phyloP scores from a whole-genome alignment of 1,284 basidiomycete species.

The Ceraceosorus guamensis region DNA sequence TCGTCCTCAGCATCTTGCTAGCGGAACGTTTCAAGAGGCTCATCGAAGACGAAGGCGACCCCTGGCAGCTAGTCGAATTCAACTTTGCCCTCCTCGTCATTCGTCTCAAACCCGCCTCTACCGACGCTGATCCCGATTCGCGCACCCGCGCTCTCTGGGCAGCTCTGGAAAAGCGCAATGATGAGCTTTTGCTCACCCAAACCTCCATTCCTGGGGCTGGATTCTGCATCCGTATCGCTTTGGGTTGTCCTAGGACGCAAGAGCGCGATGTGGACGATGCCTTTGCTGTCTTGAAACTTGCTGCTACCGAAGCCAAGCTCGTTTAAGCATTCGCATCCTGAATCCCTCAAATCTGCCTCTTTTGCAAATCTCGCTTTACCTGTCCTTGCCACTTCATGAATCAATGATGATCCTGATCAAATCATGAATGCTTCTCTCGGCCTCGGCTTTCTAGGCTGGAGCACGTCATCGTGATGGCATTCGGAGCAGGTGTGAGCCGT shows the following conservation, averaged over 20 bases:
- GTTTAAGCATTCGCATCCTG: too few relatives aligned
- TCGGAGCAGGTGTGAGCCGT: too few relatives aligned
- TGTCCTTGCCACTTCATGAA: too few relatives aligned
- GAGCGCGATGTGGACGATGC: constrained; percentile 26
- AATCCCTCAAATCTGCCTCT: too few relatives aligned
- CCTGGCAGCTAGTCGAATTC: constrained; percentile 30
- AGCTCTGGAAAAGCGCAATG: constrained; percentile 15
- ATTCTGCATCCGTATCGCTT: constrained; percentile 34
- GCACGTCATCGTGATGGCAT: too few relatives aligned
- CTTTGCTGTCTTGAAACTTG: constrained; percentile 1
- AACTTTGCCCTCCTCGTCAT: constrained; percentile 40
- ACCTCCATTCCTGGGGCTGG: constrained; percentile 39
- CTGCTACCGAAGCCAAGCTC: too few relatives aligned
- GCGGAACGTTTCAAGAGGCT: constrained; percentile 17
- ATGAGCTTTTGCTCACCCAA: constrained; percentile 35
- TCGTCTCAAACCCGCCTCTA: constrained; percentile 19
- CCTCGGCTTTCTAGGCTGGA: too few relatives aligned
- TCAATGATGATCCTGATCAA: too few relatives aligned
- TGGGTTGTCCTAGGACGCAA: constrained; percentile 28
- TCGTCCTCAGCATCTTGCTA: constrained; percentile 14
- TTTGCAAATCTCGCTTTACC: too few relatives aligned
- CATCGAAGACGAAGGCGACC: not conserved
- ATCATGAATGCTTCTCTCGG: too few relatives aligned
- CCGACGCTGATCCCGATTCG: constrained; percentile 15
- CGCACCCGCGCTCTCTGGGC: constrained; percentile 30